Evolutionary conservation across 768 basidiomycete species (phyloP).

Genomic region (Xerocomellus chrysenteron): DNA sequence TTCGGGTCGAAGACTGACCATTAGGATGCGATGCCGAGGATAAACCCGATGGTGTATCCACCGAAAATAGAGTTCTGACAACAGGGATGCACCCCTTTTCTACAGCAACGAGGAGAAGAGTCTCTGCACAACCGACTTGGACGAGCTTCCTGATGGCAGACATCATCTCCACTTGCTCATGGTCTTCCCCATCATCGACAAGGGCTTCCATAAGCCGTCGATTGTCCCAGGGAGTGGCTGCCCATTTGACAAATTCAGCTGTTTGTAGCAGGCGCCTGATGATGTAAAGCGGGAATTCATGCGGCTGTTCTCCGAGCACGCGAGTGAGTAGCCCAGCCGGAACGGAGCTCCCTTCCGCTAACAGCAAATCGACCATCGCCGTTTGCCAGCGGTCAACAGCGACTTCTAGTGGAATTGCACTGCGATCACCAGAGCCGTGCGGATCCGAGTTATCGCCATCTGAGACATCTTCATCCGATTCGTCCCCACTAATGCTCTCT

Average conservation of each 20-base stretch:
- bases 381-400: background rate
- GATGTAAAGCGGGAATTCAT: background rate
- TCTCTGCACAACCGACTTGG: background rate
- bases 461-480: too few species aligned
- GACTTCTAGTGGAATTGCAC: background rate
- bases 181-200: background rate
- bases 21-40: background rate
- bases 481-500: too few species aligned
- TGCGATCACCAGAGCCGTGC: background rate
- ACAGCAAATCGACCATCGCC: background rate
- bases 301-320: background rate
- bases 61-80: background rate
- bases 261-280: background rate
- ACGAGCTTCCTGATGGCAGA: background rate
- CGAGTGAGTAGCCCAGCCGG: background rate
- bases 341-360: background rate
- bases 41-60: background rate
- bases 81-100: conserved; percentile 2
- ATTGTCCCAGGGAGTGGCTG: background rate
- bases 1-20: background rate
- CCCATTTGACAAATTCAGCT: background rate
- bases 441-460: background rate
- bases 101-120: conserved; percentile 4
- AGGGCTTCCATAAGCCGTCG: background rate
- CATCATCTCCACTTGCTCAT: background rate